Conservation (phyloP, 352 stramenopile genomes). For the Thalassiosira exigua region DNA sequence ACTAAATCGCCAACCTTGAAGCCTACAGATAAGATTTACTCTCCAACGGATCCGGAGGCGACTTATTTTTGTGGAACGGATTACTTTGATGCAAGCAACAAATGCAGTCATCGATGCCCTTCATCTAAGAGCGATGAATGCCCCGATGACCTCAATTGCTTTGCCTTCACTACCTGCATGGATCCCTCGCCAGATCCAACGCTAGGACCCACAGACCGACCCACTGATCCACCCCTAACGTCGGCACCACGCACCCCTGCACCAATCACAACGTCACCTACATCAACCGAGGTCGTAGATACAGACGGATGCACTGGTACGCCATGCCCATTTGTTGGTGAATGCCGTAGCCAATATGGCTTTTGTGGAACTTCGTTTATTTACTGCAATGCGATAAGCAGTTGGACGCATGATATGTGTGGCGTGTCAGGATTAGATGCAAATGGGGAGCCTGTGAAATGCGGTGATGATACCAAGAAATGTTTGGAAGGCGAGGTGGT, state of each 20-base stretch:
- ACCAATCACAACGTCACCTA: background rate
- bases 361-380: conserved; percentile 54
- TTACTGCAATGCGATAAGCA: conserved; percentile 53
- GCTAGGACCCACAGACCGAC: background rate
- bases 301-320: conserved; percentile 33
- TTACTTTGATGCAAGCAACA: conserved; percentile 72
- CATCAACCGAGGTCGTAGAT: background rate
- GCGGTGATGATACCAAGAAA: conserved; percentile 36
- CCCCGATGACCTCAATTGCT: conserved; percentile 66
- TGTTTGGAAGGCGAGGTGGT: conserved; percentile 48
- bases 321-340: conserved; percentile 40
- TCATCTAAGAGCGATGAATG: conserved; percentile 66
- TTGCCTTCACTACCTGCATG: conserved; percentile 45
- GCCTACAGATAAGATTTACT: conserved; percentile 20
- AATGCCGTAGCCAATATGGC: conserved; percentile 54
- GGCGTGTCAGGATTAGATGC: conserved; percentile 38
- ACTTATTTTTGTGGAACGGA: conserved; percentile 77
- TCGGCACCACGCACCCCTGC: background rate
- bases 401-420: conserved; percentile 48
- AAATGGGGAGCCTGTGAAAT: conserved; percentile 37
- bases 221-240: background rate
- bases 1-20: background rate
- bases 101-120: conserved; percentile 75
- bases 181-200: background rate
- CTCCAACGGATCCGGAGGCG: conserved; percentile 34